phyloP scores from a whole-genome alignment of 2,329 filamentous ascomycete species.

The Canariomyces notabilis region DNA sequence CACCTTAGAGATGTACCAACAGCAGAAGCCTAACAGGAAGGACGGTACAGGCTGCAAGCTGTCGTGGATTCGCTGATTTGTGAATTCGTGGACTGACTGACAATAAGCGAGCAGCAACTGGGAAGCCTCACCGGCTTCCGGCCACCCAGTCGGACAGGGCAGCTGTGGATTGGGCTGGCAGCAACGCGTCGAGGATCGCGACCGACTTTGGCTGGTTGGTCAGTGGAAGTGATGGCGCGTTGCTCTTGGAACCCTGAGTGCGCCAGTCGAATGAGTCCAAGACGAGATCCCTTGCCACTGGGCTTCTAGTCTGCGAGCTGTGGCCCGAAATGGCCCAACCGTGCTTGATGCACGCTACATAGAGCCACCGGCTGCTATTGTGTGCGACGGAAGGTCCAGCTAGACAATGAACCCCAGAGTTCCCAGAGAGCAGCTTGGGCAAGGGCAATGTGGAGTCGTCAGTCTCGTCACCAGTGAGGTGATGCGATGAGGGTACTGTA shows the following conservation, averaged over 20 bases:
- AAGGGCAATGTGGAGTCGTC: constrained; percentile 11
- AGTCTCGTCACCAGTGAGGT: too few relatives aligned
- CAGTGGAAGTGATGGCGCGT: constrained; percentile 14
- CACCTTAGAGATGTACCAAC: too few relatives aligned
- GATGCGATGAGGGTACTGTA: too few relatives aligned
- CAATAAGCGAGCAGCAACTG: constrained; percentile 6
- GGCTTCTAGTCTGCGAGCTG: neutral
- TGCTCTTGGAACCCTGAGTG: constrained; percentile 11
- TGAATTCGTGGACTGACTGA: constrained; percentile 11
- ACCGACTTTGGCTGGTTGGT: constrained; percentile 18
- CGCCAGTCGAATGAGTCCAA: constrained; percentile 6
- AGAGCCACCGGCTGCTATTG: neutral
- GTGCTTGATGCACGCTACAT: constrained; percentile 13
- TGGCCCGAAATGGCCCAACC: constrained; percentile 11
- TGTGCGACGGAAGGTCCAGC: neutral
- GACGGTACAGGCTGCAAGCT: constrained; percentile 16
- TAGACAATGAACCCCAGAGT: neutral
- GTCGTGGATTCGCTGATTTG: constrained; percentile 9
- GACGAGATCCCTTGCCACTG: neutral
- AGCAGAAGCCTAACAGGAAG: too few relatives aligned
- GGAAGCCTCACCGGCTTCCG: constrained; percentile 7
- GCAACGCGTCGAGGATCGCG: constrained; percentile 21
- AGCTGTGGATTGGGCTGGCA: constrained; percentile 10
- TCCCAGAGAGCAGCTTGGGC: constrained; percentile 10
- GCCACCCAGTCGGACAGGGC: constrained; percentile 12